Base-by-base conservation (phyloP, 805 yeast genomes). In the Candida easanensis region DNA sequence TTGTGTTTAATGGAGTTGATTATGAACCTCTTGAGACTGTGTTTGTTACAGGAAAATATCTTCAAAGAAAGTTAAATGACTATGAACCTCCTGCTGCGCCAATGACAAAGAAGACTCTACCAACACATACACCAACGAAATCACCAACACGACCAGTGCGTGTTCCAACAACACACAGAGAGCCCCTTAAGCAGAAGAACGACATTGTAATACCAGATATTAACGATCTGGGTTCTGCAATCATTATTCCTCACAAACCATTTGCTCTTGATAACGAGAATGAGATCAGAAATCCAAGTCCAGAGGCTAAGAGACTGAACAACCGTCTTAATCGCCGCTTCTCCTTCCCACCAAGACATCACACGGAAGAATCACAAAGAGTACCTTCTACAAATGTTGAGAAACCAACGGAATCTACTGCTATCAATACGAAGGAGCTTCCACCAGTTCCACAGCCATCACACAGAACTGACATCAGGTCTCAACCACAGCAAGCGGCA, bases 1-100 rank as follows among this genome's bases (percentile, higher is more conserved):
- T 68, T n/a, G 46, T 69, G 1, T 69, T 54, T 48, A 68, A 68
- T 43, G 74, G 74, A 9, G 48, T 50, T 9, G 59, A 59, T 8
- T 69, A 68, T 45, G 66, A 66, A 27, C 56, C 61, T 2, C 32
- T 56, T 1, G 58, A 52, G 10, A 14, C 21, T 9, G 38, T 37
- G 15, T 48, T 50, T 41, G 17, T 52, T 30, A 41, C 43, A 7
- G 40, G 37, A 3, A 26, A 31, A 8, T 46, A 44, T 25, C 36
- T 44, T 25, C 34, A 35, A 33, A 38, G 18, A 22, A 39, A 44
- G 23, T 16, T 28, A 4, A 22, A 37, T 16, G 41, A 42, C 25
- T 5, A 13, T 15, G 33, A 23, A 19, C 10, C 32, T 6, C 25
- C 37, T 4, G 38, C 4, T n/a, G 15, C 36, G 7, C 7, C 58